phyloP scores from a whole-genome alignment of 108 stramenopile species.

The Fistulifera pelliculosa region DNA sequence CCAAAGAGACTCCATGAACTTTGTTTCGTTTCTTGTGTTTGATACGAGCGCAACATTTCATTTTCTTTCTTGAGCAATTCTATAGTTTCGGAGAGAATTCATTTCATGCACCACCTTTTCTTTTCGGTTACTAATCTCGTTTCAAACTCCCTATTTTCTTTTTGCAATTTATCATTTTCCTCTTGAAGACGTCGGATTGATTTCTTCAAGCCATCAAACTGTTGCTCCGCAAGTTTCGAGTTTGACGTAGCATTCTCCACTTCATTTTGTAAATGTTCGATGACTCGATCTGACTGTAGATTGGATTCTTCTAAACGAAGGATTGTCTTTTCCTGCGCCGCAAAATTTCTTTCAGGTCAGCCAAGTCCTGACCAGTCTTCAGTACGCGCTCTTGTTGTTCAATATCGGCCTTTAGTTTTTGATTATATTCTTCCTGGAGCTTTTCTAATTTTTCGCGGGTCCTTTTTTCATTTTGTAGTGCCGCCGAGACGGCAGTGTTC shows the following conservation, averaged over 20 bases:
- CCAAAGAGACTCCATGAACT: slow-evolving; percentile 6
- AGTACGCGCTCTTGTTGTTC: slow-evolving; percentile 28
- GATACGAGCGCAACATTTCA: slow-evolving; percentile 38
- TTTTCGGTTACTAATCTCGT: slow-evolving; percentile 54
- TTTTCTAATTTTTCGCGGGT: slow-evolving; percentile 63
- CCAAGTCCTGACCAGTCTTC: slow-evolving; percentile 35
- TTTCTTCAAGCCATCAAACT: slow-evolving; percentile 72
- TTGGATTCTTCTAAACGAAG: slow-evolving; percentile 35
- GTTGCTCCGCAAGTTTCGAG: slow-evolving; percentile 66
- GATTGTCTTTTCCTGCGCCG: slow-evolving; percentile 42
- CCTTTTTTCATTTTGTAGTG: slow-evolving; percentile 35
- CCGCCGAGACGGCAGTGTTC: slow-evolving; percentile 17
- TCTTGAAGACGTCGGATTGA: slow-evolving; percentile 61
- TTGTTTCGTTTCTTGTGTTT: slow-evolving; percentile 34
- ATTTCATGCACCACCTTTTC: slow-evolving; percentile 56
- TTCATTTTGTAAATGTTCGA: slow-evolving; percentile 48
- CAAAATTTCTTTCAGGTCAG: slow-evolving; percentile 31
- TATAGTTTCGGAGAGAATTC: slow-evolving; percentile 58
- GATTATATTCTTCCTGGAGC: slow-evolving; percentile 50
- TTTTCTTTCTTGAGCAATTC: slow-evolving; percentile 56
- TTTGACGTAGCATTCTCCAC: slow-evolving; percentile 48
- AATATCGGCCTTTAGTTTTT: slow-evolving; percentile 36
- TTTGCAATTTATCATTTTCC: slow-evolving; percentile 60
- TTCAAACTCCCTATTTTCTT: slow-evolving; percentile 46
- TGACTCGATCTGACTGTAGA: slow-evolving; percentile 33